A percentile compares a stretch with the other conserved stretches of the same genome.
Evolutionary conservation across 2,329 filamentous ascomycete genomes (phyloP).

Genomic region (Alternaria panax): DNA sequence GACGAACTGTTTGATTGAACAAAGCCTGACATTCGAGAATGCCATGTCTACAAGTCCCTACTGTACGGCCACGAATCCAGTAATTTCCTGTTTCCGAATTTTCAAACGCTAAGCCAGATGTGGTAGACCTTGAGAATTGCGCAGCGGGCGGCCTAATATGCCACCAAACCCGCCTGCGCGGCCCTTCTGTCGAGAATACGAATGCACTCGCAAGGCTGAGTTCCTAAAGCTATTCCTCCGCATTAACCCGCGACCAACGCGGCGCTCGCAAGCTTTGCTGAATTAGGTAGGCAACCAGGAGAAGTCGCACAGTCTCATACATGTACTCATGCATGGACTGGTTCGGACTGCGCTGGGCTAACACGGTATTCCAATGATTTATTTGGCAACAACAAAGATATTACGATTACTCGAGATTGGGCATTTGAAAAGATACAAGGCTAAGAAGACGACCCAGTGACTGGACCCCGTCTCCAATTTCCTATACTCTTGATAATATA

Average conservation of each 20-base stretch:
- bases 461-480: background rate
- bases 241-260: background rate
- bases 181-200: background rate
- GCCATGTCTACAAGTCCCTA: no score
- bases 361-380: background rate
- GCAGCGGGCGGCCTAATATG: slow-evolving; percentile 4
- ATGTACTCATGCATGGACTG: background rate
- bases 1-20: background rate
- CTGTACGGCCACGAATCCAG: background rate
- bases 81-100: background rate
- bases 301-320: background rate
- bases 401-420: no score
- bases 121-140: slow-evolving; percentile 8
- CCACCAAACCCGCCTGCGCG: background rate
- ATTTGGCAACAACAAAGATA: background rate
- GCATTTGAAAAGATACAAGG: background rate
- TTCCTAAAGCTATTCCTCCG: background rate
- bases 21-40: background rate
- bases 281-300: background rate
- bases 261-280: background rate
- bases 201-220: background rate
- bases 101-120: slow-evolving; percentile 3
- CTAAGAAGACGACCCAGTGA: background rate
- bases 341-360: background rate
- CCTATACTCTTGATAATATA: background rate